Evolutionary conservation across 768 basidiomycete genomes (phyloP), one percentile per base, ranked within the genome.

Genomic region (Pulveroboletus sp.): DNA sequence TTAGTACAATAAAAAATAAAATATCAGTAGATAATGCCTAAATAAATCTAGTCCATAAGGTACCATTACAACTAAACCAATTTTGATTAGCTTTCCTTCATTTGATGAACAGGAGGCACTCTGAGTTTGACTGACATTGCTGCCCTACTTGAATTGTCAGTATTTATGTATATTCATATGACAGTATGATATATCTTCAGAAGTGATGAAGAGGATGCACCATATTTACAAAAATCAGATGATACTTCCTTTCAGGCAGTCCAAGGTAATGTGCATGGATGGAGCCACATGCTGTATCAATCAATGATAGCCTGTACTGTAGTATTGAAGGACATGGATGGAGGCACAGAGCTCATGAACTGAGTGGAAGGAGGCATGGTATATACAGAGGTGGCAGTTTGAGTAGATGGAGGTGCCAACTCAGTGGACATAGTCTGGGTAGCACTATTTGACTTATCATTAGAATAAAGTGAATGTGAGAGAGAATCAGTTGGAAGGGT

Each of bases 41-140:
- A 52, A 45, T 14, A 17, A 17, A n/a, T 13, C 14, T 23, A 54
- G 22, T 5, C 52, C 39, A 6, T 49, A 7, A 7, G 47, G 47
- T 13, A 49, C 27, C 47, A 54, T 54, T 31, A 49, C 16, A 0
- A 54, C n/a, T 2, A 10, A 9, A 5, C 47, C 39, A 17, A 54
- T 45, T 37, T 45, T 54, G 24, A 54, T 20, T 1, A 16, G 45
- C 27, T 27, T 29, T 11, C 47, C 46, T 31, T 46, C 38, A 32
- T 9, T 11, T n/a, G n/a, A n/a, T 17, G 24, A 23, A 13, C 5
- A 36, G 31, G 20, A 23, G 30, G 49, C 14, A 24, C 35, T n/a
- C n/a, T n/a, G n/a, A n/a, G n/a, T 14, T n/a, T 14, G 19, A 8
- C 10, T 8, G 19, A 14, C 16, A n/a, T 14, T 39, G 13, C 14